Percentiles rank a stretch among this genome's conserved stretches.
Conservation (phyloP, 345 rosid species). For the Sonneratia caseolaris region DNA sequence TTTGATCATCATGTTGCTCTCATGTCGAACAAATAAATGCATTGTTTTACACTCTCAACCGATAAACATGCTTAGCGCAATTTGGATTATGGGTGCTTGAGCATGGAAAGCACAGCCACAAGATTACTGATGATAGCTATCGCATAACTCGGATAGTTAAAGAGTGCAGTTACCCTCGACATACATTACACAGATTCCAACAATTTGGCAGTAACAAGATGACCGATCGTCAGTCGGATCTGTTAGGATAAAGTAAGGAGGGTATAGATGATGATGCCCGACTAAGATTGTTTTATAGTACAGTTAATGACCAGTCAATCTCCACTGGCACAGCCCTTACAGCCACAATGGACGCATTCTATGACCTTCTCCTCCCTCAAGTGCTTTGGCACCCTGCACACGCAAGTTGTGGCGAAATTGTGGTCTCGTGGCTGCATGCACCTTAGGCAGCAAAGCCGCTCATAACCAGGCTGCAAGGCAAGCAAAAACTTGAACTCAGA, state of each 20-base stretch:
- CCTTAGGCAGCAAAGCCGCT: constrained; percentile 73
- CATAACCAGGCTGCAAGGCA: constrained; percentile 63
- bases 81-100: too few relatives aligned
- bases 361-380: constrained; percentile 77
- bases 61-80: too few relatives aligned
- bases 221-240: too few relatives aligned
- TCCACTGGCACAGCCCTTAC: constrained; percentile 73
- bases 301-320: constrained; percentile 24
- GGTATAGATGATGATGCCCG: neutral
- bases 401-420: constrained; percentile 75
- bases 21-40: too few relatives aligned
- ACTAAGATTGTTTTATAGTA: neutral
- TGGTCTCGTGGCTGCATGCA: constrained; percentile 88
- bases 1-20: too few relatives aligned
- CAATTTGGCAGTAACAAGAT: too few relatives aligned
- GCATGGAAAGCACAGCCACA: too few relatives aligned
- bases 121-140: too few relatives aligned
- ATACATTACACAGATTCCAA: too few relatives aligned
- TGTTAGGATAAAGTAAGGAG: neutral
- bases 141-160: too few relatives aligned
- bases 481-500: neutral
- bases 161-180: too few relatives aligned
- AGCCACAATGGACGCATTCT: constrained; percentile 85
- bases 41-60: too few relatives aligned
- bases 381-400: constrained; percentile 72